Base-by-base conservation (phyloP, 768 basidiomycete species). In the Hygrocybe coccinea region DNA sequence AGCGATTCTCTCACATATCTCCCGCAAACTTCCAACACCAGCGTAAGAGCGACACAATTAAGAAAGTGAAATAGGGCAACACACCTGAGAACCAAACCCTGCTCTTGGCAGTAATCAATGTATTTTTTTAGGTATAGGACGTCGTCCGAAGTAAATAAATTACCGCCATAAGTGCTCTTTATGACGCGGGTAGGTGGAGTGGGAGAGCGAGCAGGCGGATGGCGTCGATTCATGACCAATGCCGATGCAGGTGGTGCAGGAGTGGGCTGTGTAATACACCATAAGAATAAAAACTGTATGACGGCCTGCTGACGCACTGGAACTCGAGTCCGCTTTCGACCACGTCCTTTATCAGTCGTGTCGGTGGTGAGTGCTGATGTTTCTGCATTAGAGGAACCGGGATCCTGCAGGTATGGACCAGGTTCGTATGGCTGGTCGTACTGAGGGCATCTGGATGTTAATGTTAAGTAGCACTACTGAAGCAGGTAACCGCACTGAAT, bases 91-190 rank as follows among this genome's bases (percentile, higher is more conserved):
- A 91, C 88, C 7, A 91, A 69, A 36, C 91, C 90, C 67, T 91
- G 87, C 54, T 91, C 89, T 63, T 91, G 89, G 64, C 91, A 93
- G 62, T 91, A 93, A 61, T 91, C 89, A 45, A 93, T 93, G 65
- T 93, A 93, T 65, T 84, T 86, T 65, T 91, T 90, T 58, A 93
- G 77, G 67, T 92, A 93, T 35, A 81, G 54, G 39, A 93, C 82
- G 65, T 93, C 91, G 47, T 92, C 91, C 1, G 85, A 78, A 0
- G 91, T 93, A 64, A 93, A 93, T 37, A 91, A 67, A 64, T 93
- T 92, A 12, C 91, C 91, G 43, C 91, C 91, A 63, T 91, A 92
- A 0, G 90, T 91, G 63, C 90, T 92, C 70, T 90, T 91, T 65
- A 93, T 84, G 19, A 91, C 85, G 14, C 89, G 82, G 5, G 79